Conservation (phyloP, 495 filamentous ascomycete species). For the Glonium stellatum region DNA sequence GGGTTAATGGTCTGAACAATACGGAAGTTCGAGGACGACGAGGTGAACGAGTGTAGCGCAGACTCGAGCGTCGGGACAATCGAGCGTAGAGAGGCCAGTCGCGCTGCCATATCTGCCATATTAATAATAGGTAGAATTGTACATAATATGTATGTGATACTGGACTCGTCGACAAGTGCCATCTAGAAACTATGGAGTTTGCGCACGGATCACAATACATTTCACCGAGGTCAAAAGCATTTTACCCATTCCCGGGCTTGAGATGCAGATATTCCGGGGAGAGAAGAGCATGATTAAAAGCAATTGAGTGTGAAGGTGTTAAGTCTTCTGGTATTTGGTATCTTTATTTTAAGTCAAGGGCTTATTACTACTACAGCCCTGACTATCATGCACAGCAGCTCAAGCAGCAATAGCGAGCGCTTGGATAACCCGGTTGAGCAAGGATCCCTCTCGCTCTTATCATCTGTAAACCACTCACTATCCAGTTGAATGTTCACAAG, state of each 20-base stretch:
- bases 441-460: not conserved
- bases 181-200: no score
- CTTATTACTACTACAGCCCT: conserved; percentile 5
- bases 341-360: not conserved
- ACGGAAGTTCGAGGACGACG: conserved; percentile 50
- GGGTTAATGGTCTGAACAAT: conserved; percentile 51
- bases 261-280: not conserved
- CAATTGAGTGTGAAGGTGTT: not conserved
- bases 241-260: no score
- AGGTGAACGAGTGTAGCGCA: conserved; percentile 51
- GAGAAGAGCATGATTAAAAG: not conserved
- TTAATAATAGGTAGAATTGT: no score
- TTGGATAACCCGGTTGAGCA: conserved; percentile 3
- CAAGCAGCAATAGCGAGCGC: conserved; percentile 1
- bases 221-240: not conserved
- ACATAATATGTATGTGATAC: no score
- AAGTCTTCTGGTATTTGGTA: conserved; percentile 5
- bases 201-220: not conserved
- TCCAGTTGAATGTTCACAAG: conserved; percentile 3
- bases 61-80: conserved; percentile 29
- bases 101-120: conserved; percentile 11
- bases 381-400: conserved; percentile 1
- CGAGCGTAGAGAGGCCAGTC: conserved; percentile 17
- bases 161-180: no score
- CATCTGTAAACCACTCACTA: not conserved